These are phyloP conservation scores for Wickerhamomyces canadensis DNA, from an alignment of 805 yeast genomes.

Conservation along the genomic window DNA sequence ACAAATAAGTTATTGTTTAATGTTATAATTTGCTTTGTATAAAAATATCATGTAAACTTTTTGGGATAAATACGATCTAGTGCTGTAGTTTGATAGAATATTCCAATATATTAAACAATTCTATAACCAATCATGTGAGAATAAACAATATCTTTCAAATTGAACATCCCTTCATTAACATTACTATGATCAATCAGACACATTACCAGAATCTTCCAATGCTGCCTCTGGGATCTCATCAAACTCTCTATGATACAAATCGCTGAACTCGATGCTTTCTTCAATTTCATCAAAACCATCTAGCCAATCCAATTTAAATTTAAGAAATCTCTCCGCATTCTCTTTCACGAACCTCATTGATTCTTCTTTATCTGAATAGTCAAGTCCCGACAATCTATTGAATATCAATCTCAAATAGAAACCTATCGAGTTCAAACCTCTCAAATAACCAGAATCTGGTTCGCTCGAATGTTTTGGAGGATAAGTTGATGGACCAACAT, in stretches of 20 bases:
- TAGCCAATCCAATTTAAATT: conserved; percentile 30
- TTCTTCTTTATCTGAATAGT: conserved; percentile 24
- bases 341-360: conserved; percentile 14
- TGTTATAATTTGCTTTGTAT: conserved; percentile 4
- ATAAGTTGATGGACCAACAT: conserved; percentile 39
- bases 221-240: conserved; percentile 22
- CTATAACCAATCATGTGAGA: no score
- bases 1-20: conserved; percentile 46
- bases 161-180: no score
- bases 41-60: conserved; percentile 1
- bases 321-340: conserved; percentile 17
- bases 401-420: conserved; percentile 61
- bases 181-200: no score
- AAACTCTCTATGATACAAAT: conserved; percentile 17
- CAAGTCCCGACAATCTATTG: conserved; percentile 42
- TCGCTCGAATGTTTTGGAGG: conserved; percentile 65
- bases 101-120: no score
- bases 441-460: conserved; percentile 78
- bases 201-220: conserved; percentile 21
- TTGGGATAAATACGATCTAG: neutral
- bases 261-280: conserved; percentile 25
- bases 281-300: conserved; percentile 31
- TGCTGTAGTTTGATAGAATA: no score
- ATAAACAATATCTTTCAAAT: no score
- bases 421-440: conserved; percentile 74